Evolutionary conservation across 495 filamentous ascomycete genomes (phyloP).

Genomic region (Thozetella sp.): DNA sequence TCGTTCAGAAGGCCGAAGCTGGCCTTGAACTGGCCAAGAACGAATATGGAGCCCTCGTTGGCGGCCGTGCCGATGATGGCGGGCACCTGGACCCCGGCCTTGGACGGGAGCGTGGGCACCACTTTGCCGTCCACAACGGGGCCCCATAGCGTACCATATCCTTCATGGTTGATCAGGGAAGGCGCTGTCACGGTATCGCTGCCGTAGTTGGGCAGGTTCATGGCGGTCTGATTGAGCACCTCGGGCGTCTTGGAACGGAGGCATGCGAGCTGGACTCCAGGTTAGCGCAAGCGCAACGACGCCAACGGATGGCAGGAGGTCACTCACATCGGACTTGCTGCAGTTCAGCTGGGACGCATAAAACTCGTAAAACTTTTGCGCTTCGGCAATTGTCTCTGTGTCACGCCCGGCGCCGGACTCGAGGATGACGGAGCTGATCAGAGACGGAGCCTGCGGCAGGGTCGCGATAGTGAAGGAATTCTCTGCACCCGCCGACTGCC

Average conservation of each 20-base stretch:
- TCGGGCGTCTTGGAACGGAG: not conserved
- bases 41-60: not conserved
- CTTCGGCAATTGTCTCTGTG: not conserved
- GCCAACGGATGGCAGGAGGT: not conserved
- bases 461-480: not conserved
- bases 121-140: not conserved
- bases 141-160: not conserved
- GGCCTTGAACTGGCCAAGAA: not conserved
- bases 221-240: not conserved
- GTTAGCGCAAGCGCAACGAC: not conserved
- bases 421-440: not conserved
- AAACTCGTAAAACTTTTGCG: not conserved
- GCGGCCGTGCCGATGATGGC: not conserved
- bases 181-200: not conserved
- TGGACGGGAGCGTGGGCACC: not conserved
- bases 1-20: not conserved
- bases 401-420: not conserved
- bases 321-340: not conserved
- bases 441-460: not conserved
- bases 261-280: not conserved
- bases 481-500: constrained; percentile 72
- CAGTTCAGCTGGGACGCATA: not conserved
- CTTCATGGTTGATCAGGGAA: not conserved
- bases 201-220: not conserved
- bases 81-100: not conserved